Base-by-base conservation (phyloP, 2,329 filamentous ascomycete genomes). In the Cercospora zeina region DNA sequence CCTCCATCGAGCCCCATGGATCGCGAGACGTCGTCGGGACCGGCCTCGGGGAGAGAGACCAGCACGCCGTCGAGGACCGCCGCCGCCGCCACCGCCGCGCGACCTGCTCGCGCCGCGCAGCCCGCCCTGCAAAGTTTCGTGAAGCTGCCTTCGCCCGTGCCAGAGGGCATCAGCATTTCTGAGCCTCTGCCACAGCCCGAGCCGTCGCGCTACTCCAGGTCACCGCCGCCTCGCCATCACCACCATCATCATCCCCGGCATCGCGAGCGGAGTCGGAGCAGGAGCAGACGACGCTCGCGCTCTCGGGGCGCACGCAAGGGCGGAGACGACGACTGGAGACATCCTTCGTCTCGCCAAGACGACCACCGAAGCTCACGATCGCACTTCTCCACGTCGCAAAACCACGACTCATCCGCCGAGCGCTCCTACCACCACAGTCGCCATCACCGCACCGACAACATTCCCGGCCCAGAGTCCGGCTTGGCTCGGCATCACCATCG, bases 401-500 rank as follows among this genome's bases (percentile, higher is more conserved):
- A 69, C 49, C 68, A 65, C 53, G 69, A 69, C n/a, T 59, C 65
- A 30, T 68, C 67, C 27, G 30, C 61, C 24, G 51, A 62, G 14
- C 63, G 39, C 16, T 54, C 49, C 33, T 60, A 58, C 39, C 61
- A 62, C 39, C 64, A 49, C 49, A 49, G 63, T 21, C 65, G 63
- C 34, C 61, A 66, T 57, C 62, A 63, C 47, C 63, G 57, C 42
- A 62, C 58, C 36, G 47, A 45, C 49, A 64, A 65, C 62, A 62
- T n/a, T n/a, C n/a, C 65, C 36, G 54, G 68, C 67, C 70, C 68
- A 45, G 61, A 51, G 63, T 63, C 60, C 27, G 62, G 60, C 50
- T 61, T 59, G 75, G 77, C 70, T 21, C 65, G 63, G 31, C 61
- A 66, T 57, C 62, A 53, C 16, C 55, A 55, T 19, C 47, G 19